Evolutionary conservation across 371 early-diverging fungal species (phyloP), one percentile per base, ranked within the genome.

Genomic region (Rhizopus arrhizus): DNA sequence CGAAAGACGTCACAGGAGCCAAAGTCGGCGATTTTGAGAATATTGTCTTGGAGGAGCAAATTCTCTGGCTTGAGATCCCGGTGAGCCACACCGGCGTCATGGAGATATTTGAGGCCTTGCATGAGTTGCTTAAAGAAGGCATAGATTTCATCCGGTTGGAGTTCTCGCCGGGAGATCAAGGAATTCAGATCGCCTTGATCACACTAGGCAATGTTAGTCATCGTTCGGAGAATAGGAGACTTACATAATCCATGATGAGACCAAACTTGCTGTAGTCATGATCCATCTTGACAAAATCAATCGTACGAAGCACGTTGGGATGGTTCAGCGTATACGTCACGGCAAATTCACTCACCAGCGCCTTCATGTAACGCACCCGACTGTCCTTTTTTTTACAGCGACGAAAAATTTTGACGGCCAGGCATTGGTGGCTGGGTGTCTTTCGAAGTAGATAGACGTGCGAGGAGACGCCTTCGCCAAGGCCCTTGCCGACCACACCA

Each of bases 1-100:
- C 90, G 80, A 79, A 95, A 95, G 2, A 97, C 95, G 54, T 92
- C 91, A 0, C 94, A 87, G 42, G 95, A 83, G 1, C 97, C 97
- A 82, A 97, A 97, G 70, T 97, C 97, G 12, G 93, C 84, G 33
- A 97, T 86, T 70, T 93, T 92, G 42, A 94, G 65, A 4, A 22
- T 11, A 11, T 52, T 55, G 11, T 65, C 32, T 11, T 53, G 49
- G 12, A 91, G 59, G 48, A 90, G 63, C 10, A 86, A 70, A 56
- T 89, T 91, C 42, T 77, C 78, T 0, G 88, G 89, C 55, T 91
- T 91, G 42, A 91, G 78, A 53, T 91, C 91, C 50, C 93, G 79
- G 59, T 94, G 93, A 13, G 90, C 88, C 5, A 94, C 88, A 5
- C 83, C 84, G 33, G 83, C 67, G 16, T 60, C 53, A 66, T 94